Base-by-base conservation (phyloP, 2,329 filamentous ascomycete species). In the Aspergillus japonicus region DNA sequence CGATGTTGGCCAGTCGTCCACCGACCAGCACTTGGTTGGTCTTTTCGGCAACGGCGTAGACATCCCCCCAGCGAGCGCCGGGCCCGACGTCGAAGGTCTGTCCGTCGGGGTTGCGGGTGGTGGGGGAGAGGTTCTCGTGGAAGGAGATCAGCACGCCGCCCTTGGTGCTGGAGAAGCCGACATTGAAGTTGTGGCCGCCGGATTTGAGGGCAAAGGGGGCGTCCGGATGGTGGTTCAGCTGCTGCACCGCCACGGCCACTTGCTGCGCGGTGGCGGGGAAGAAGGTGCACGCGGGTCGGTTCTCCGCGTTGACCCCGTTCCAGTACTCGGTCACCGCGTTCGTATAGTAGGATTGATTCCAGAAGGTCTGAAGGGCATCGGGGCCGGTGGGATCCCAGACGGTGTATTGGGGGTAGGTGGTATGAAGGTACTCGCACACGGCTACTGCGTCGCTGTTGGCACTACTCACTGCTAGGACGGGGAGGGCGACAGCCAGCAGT, bases 31-130 rank as follows among this genome's bases (percentile, higher is more conserved):
- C 58, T 31, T 62, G 57, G 29, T 60, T 62, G 2, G 57, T 57
- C 54, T 60, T 57, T n/a, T 51, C 42, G 2, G 57, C 33, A 2
- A 51, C 57, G 3, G 50, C 47, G 16, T 62, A 62, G 50, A 60
- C 60, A 29, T 57, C 57, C 12, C 60, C 60, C 60, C 60, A 62
- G 35, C 60, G 57, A n/a, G 60, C 60, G 5, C 57, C 60, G 2
- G 60, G 57, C 1, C 60, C 60, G 21, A 62, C 54, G n/a, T 62
- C 57, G 51, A 62, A 62, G 47, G 23, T 57, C 23, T 59, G 42
- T 0, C 60, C 60, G 42, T 62, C 60, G 1, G 54, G 29, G 12
- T 58, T 51, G n/a, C 54, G 57, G 26, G 50, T 49, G 26, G 54
- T 55, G 2, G 57, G 57, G 21, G 57, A 60, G 7, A 62, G 51